A percentile compares a stretch with the other conserved stretches of the same genome.
Conservation (phyloP, 1,284 basidiomycete species). For the Ustilago cynodontis region DNA sequence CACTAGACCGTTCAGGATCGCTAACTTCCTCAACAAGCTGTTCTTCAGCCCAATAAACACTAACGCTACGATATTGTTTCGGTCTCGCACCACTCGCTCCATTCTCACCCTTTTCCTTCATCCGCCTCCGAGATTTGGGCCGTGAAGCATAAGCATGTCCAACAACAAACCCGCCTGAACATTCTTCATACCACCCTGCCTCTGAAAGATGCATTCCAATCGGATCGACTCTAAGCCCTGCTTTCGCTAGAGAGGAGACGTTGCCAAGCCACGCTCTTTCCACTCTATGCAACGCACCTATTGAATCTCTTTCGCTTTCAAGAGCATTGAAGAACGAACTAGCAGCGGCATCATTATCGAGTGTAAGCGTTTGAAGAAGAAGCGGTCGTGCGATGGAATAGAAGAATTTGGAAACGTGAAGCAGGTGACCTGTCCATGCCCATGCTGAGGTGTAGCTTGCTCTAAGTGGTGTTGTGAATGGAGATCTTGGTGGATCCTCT, state of each 20-base stretch:
- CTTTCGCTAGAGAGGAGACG: constrained; percentile 9
- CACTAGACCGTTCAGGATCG: constrained; percentile 25
- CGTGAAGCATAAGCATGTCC: constrained; percentile 44
- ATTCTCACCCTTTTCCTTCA: not conserved
- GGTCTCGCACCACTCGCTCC: not conserved
- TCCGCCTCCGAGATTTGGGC: not conserved
- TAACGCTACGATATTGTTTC: constrained; percentile 32
- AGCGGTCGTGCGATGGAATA: constrained; percentile 26
- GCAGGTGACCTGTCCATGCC: constrained; percentile 17
- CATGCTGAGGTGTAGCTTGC: constrained; percentile 15
- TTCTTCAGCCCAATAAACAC: constrained; percentile 53
- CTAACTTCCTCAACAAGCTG: constrained; percentile 45
- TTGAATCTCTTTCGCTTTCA: not conserved
- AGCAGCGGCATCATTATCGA: constrained; percentile 11
- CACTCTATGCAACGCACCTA: not conserved
- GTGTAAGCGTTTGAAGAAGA: constrained; percentile 35
- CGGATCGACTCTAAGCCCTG: constrained; percentile 14
- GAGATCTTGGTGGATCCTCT: not conserved
- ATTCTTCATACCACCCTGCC: constrained; percentile 46
- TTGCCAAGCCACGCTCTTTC: constrained; percentile 43
- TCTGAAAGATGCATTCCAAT: constrained; percentile 19
- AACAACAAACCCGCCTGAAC: constrained; percentile 42
- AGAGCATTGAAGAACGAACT: constrained; percentile 7
- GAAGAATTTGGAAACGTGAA: constrained; percentile 37
- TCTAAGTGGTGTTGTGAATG: constrained; percentile 24